phyloP scores from a whole-genome alignment of 768 basidiomycete species.

The Gautieria morchelliformis region DNA sequence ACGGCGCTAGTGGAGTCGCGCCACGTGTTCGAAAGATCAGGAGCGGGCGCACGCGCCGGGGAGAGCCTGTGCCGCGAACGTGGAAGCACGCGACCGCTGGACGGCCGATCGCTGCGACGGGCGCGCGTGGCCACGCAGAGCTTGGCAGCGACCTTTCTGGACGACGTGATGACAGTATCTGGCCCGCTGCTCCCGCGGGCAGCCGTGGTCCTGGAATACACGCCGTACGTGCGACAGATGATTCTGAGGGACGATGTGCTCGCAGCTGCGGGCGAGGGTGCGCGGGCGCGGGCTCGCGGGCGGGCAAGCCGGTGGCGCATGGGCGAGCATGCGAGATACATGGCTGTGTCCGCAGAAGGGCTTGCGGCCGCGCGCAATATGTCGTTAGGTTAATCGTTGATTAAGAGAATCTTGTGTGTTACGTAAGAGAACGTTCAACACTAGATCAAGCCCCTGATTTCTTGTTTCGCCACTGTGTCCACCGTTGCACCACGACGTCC shows the following conservation, averaged over 20 bases:
- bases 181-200: conserved; percentile 34
- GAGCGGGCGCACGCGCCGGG: conserved; percentile 16
- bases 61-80: conserved; percentile 2
- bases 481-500: not conserved
- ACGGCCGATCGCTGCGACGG: conserved; percentile 26
- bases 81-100: conserved; percentile 13
- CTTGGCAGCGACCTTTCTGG: conserved; percentile 36
- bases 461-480: not conserved
- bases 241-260: conserved; percentile 53
- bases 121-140: conserved; percentile 37
- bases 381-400: not conserved
- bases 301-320: conserved; percentile 42
- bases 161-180: conserved; percentile 35
- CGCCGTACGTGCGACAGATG: conserved; percentile 58
- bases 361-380: conserved; percentile 22
- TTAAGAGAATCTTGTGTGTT: not conserved
- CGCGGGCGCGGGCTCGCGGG: conserved; percentile 10
- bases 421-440: not conserved
- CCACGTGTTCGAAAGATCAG: conserved; percentile 25
- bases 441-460: not conserved
- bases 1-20: conserved; percentile 39
- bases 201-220: conserved; percentile 55
- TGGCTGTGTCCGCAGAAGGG: conserved; percentile 31
- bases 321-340: conserved; percentile 32
- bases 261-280: conserved; percentile 20